Conservation (phyloP, 2,329 filamentous ascomycete species). For the Dactylellina haptotyla region DNA sequence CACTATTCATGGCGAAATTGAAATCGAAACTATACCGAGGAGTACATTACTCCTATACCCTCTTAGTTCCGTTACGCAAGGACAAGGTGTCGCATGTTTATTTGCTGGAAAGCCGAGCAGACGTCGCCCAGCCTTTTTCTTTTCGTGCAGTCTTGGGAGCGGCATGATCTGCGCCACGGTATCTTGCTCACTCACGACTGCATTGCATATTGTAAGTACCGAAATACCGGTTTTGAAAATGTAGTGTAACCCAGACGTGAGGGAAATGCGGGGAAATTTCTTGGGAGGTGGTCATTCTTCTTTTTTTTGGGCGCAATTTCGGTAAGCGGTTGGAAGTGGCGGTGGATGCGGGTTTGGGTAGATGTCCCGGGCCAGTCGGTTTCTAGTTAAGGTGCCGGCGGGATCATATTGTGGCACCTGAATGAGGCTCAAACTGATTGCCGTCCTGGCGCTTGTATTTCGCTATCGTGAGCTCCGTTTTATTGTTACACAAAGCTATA, state of each 20-base stretch:
- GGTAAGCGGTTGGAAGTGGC: slow-evolving; percentile 20
- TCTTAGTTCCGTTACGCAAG: slow-evolving; percentile 31
- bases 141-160: not conserved
- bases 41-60: not conserved
- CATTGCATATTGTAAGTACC: slow-evolving; percentile 12
- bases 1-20: too few relatives aligned
- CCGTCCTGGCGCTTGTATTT: not conserved
- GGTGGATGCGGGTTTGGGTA: not conserved
- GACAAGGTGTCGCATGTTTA: slow-evolving; percentile 47
- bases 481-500: not conserved
- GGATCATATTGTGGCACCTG: slow-evolving; percentile 3
- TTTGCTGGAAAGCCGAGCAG: slow-evolving; percentile 29
- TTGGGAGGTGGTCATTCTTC: not conserved
- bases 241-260: slow-evolving; percentile 29
- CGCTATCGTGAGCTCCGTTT: slow-evolving; percentile 1
- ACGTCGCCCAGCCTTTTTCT: not conserved
- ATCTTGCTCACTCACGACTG: not conserved
- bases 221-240: slow-evolving; percentile 11
- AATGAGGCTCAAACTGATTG: slow-evolving; percentile 14
- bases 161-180: slow-evolving; percentile 10
- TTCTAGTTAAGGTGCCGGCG: not conserved
- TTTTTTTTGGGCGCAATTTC: not conserved
- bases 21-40: too few relatives aligned
- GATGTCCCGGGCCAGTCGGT: not conserved
- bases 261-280: slow-evolving; percentile 12